Conservation (phyloP, 2,329 filamentous ascomycete species). For the Fusarium sp. region DNA sequence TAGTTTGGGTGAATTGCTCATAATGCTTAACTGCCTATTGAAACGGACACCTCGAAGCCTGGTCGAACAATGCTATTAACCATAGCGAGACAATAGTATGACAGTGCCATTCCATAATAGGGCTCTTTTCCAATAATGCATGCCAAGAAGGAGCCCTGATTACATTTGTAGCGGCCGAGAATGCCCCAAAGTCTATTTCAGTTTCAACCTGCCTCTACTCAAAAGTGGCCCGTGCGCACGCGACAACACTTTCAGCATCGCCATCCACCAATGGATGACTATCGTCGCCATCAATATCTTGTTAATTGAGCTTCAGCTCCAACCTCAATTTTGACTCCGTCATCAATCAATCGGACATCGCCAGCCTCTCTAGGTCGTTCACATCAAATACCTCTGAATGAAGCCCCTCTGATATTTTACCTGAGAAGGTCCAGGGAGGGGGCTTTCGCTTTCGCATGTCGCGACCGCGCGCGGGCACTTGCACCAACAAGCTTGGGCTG, state of each 20-base stretch:
- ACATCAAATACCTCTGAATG: conserved; percentile 35
- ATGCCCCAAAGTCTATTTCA: conserved; percentile 27
- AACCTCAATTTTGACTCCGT: conserved; percentile 4
- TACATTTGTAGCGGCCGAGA: not conserved
- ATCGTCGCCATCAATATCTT: conserved; percentile 29
- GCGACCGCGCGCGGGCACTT: conserved; percentile 31
- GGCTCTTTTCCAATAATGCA: not conserved
- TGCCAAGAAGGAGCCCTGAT: conserved; percentile 2
- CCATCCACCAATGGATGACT: conserved; percentile 35
- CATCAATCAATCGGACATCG: not conserved
- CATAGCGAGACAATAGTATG: not conserved
- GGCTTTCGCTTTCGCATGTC: conserved; percentile 37
- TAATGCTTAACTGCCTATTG: not conserved
- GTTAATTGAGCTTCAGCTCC: conserved; percentile 14
- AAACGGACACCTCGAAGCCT: not conserved
- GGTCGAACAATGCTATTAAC: not conserved
- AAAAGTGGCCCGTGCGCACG: conserved; percentile 33
- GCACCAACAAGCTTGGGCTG: conserved; percentile 31
- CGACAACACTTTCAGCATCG: conserved; percentile 34
- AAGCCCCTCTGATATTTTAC: conserved; percentile 29
- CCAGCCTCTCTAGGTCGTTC: not conserved
- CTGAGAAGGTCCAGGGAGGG: conserved; percentile 40
- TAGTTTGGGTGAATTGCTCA: not conserved
- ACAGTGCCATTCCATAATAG: not conserved
- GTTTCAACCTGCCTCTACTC: conserved; percentile 17